phyloP scores from a whole-genome alignment of 768 basidiomycete species.

The Tricholomella constricta region DNA sequence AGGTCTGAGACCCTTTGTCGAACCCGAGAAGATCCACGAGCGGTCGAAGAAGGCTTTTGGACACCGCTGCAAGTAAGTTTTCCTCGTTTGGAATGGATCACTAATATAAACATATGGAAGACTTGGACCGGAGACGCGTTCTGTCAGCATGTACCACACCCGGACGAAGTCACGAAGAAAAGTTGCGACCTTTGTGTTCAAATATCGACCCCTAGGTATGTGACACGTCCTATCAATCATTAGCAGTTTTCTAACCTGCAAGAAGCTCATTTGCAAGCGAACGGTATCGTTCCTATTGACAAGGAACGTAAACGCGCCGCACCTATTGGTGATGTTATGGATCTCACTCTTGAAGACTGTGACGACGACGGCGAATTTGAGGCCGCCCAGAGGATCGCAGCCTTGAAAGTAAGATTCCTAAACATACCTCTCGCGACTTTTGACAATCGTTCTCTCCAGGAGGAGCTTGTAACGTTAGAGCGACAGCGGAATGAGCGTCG shows the following conservation, averaged over 20 bases:
- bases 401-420: not conserved
- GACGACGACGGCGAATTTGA: not conserved
- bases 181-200: conserved; percentile 12
- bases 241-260: not conserved
- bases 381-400: not conserved
- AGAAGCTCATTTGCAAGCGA: conserved; percentile 16
- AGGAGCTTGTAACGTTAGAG: not conserved
- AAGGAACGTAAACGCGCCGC: not conserved
- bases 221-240: not conserved
- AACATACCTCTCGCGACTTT: not conserved
- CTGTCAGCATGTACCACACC: not conserved
- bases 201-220: conserved; percentile 21
- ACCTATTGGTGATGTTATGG: not conserved
- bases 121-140: conserved; percentile 5
- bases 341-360: not conserved
- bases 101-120: not conserved
- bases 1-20: not conserved
- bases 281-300: conserved; percentile 11
- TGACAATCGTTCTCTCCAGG: not conserved
- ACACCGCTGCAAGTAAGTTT: conserved; percentile 15
- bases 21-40: conserved; percentile 17
- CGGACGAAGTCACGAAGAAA: not conserved
- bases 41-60: conserved; percentile 18
- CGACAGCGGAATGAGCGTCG: not conserved
- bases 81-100: not conserved